These are phyloP conservation scores for Flaveria floridana DNA, from an alignment of 140 eudicot species.

Conservation along the genomic window DNA sequence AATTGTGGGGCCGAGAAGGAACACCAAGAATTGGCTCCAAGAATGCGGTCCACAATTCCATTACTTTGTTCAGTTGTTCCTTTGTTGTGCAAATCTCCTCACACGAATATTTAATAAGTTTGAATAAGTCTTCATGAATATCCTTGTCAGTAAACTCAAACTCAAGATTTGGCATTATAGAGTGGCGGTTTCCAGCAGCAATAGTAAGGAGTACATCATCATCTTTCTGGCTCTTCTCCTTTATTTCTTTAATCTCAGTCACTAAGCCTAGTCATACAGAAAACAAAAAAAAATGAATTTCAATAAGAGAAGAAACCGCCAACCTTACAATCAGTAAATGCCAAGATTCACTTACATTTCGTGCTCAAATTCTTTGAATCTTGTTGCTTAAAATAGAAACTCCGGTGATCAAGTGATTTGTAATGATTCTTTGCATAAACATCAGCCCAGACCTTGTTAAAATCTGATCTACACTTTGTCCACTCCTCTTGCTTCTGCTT, in stretches of 20 bases:
- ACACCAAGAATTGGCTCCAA: constrained; percentile 88
- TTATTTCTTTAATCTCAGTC: constrained; percentile 73
- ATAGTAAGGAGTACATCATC: constrained; percentile 67
- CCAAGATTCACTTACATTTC: constrained; percentile 55
- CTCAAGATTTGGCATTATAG: constrained; percentile 58
- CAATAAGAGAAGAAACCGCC: constrained; percentile 6
- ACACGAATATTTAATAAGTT: constrained; percentile 71
- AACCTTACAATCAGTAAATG: not conserved
- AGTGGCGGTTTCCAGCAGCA: constrained; percentile 83
- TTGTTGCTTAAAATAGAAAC: constrained; percentile 99
- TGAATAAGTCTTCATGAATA: constrained; percentile 76
- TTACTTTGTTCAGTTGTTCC: constrained; percentile 73
- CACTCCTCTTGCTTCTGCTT: constrained; percentile 97
- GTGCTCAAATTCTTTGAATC: constrained; percentile 94
- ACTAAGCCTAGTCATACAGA: constrained; percentile 63
- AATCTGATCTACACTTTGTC: constrained; percentile 85
- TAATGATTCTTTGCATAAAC: constrained; percentile 89
- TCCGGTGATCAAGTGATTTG: constrained; percentile 96
- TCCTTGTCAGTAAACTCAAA: constrained; percentile 63
- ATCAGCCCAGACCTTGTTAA: constrained; percentile 98
- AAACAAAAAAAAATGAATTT: not conserved
- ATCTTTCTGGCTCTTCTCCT: constrained; percentile 74
- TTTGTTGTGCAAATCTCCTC: constrained; percentile 79
- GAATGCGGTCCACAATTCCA: constrained; percentile 81
- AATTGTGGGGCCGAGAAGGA: constrained; percentile 43